phyloP scores from a whole-genome alignment of 441 rosid genomes.

The Erysimum cheiri region DNA sequence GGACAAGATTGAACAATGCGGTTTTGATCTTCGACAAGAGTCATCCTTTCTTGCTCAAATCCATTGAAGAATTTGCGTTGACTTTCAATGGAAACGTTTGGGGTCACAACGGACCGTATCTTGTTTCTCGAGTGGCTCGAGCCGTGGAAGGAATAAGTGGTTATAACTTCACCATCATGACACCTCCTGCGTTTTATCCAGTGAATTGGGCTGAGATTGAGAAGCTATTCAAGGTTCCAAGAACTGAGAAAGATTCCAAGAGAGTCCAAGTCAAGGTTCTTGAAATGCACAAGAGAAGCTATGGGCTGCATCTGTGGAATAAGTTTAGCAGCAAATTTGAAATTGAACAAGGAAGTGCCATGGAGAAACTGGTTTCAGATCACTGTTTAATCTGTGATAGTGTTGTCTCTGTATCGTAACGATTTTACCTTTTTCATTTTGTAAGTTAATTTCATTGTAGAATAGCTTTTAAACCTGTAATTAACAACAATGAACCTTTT shows the following conservation, averaged over 20 bases:
- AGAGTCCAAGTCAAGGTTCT: slow-evolving; percentile 56
- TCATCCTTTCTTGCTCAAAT: slow-evolving; percentile 57
- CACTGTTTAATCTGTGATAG: slow-evolving; percentile 50
- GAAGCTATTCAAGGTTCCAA: slow-evolving; percentile 54
- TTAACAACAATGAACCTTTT: slow-evolving; percentile 14
- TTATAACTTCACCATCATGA: slow-evolving; percentile 52
- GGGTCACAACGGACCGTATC: slow-evolving; percentile 77
- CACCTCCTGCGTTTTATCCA: slow-evolving; percentile 63
- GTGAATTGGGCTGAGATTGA: slow-evolving; percentile 61
- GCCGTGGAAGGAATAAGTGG: slow-evolving; percentile 47
- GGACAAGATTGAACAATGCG: slow-evolving; percentile 73
- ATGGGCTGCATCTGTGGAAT: slow-evolving; percentile 70
- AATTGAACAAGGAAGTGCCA: slow-evolving; percentile 61
- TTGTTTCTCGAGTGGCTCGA: slow-evolving; percentile 67
- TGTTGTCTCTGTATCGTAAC: slow-evolving; percentile 13
- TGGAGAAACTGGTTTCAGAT: slow-evolving; percentile 51
- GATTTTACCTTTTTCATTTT: neutral
- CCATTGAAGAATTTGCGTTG: slow-evolving; percentile 58
- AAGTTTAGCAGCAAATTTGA: slow-evolving; percentile 55
- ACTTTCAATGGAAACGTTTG: slow-evolving; percentile 69
- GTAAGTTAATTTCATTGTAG: slow-evolving; percentile 23
- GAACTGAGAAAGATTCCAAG: slow-evolving; percentile 39
- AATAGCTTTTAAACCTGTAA: slow-evolving; percentile 28
- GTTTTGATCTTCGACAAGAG: slow-evolving; percentile 59
- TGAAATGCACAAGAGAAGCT: slow-evolving; percentile 48